phyloP scores from a whole-genome alignment of 2,329 filamentous ascomycete genomes.

The Nemania bipapillata region DNA sequence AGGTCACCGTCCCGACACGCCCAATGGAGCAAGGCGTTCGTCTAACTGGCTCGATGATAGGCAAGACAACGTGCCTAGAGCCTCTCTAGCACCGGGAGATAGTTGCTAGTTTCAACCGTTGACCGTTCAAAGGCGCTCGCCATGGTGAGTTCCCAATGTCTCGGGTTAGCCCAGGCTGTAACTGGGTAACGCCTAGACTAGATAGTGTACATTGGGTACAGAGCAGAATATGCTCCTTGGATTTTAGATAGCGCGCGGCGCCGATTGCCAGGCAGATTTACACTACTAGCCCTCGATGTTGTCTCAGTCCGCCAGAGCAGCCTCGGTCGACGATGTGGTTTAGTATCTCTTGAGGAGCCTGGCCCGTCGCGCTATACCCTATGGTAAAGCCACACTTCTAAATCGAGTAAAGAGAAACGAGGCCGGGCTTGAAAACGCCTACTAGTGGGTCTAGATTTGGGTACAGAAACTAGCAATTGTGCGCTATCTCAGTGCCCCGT shows the following conservation, averaged over 20 bases:
- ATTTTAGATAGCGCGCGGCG: conserved; percentile 27
- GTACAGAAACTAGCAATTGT: conserved; percentile 27
- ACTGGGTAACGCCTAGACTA: background rate
- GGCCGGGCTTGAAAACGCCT: conserved; percentile 44
- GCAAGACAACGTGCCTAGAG: conserved; percentile 17
- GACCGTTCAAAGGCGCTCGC: conserved; percentile 22
- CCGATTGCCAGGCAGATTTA: conserved; percentile 25
- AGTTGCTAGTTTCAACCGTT: conserved; percentile 29
- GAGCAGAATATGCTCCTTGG: background rate
- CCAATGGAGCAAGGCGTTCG: conserved; percentile 14
- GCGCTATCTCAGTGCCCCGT: conserved; percentile 26
- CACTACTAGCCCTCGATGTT: conserved; percentile 17
- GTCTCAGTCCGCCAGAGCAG: conserved; percentile 33
- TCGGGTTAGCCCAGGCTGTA: conserved; percentile 19
- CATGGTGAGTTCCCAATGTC: conserved; percentile 26
- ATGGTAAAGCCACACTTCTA: conserved; percentile 41
- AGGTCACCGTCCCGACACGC: conserved; percentile 9
- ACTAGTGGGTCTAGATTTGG: conserved; percentile 43
- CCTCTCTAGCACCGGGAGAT: conserved; percentile 31
- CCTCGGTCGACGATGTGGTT: conserved; percentile 29
- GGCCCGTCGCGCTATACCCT: conserved; percentile 40
- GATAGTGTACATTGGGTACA: background rate
- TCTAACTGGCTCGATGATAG: conserved; percentile 16
- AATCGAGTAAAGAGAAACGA: conserved; percentile 49
- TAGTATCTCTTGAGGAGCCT: conserved; percentile 27